These are phyloP conservation scores for Bocquillonia castaneifolia DNA, from an alignment of 441 rosid species.

Conservation along the genomic window DNA sequence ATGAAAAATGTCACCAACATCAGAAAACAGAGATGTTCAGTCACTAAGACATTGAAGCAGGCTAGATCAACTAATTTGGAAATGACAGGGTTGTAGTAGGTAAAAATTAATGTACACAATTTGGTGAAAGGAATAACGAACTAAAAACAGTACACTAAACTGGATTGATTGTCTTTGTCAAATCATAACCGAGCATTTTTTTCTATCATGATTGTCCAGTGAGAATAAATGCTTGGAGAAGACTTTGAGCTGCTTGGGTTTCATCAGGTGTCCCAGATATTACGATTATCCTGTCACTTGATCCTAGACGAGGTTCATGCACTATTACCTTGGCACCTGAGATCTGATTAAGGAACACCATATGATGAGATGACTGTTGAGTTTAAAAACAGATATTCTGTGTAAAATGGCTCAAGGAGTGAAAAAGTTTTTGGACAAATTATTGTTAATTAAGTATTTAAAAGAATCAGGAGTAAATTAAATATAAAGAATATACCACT, in stretches of 20 bases:
- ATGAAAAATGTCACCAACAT: neutral
- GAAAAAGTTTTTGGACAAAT: slow-evolving; percentile 3
- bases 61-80: slow-evolving; percentile 7
- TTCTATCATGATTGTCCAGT: slow-evolving; percentile 52
- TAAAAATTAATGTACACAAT: slow-evolving; percentile 16
- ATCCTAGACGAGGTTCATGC: slow-evolving; percentile 73
- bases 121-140: slow-evolving; percentile 4
- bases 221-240: slow-evolving; percentile 92
- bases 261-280: slow-evolving; percentile 95
- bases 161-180: slow-evolving; percentile 7
- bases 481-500: neutral
- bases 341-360: slow-evolving; percentile 58
- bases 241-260: slow-evolving; percentile 95
- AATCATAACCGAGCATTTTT: slow-evolving; percentile 6
- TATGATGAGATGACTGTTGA: slow-evolving; percentile 27
- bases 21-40: slow-evolving; percentile 7
- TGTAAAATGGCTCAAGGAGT: slow-evolving; percentile 12
- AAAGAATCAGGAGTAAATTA: neutral
- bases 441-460: neutral
- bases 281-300: slow-evolving; percentile 74
- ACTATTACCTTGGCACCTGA: slow-evolving; percentile 93
- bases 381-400: slow-evolving; percentile 8
- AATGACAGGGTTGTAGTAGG: slow-evolving; percentile 12
- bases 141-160: slow-evolving; percentile 8
- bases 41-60: neutral